Evolutionary conservation across 257 asterid genomes (phyloP).

Genomic region (Primulina tabacum): DNA sequence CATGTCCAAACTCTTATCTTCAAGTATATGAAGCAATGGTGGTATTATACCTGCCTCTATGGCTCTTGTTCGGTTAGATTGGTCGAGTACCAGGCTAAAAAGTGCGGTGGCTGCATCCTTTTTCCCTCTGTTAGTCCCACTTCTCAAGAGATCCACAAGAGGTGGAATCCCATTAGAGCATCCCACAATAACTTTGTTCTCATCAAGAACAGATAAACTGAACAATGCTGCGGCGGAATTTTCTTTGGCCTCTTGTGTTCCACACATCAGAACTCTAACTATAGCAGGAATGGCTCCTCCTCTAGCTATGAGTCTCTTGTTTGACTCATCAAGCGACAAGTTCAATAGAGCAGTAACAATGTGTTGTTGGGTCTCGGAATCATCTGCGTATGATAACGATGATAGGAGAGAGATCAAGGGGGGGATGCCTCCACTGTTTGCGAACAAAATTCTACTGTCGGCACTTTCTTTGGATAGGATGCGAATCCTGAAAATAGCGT

Average conservation of each 20-base stretch:
- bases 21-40: conserved; percentile 42
- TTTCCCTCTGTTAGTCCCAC: conserved; percentile 57
- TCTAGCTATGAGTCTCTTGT: conserved; percentile 52
- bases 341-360: conserved; percentile 54
- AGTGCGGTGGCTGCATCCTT: conserved; percentile 65
- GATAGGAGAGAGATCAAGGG: conserved; percentile 49
- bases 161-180: conserved; percentile 51
- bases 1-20: conserved; percentile 50
- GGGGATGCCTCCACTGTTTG: conserved; percentile 58
- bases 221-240: conserved; percentile 65
- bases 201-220: conserved; percentile 56
- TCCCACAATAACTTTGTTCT: conserved; percentile 56
- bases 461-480: conserved; percentile 67
- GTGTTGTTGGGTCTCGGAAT: conserved; percentile 50
- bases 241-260: conserved; percentile 57
- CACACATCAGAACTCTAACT: conserved; percentile 41
- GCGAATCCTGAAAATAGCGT: conserved; percentile 43
- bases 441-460: conserved; percentile 49
- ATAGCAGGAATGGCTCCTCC: conserved; percentile 58
- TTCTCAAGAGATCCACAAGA: conserved; percentile 39
- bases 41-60: conserved; percentile 50
- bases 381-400: conserved; percentile 19
- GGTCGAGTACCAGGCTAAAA: conserved; percentile 50
- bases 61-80: conserved; percentile 50
- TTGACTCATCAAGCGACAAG: conserved; percentile 51